Conservation (phyloP, 2,329 filamentous ascomycete species). For the Ophiostoma quercus region DNA sequence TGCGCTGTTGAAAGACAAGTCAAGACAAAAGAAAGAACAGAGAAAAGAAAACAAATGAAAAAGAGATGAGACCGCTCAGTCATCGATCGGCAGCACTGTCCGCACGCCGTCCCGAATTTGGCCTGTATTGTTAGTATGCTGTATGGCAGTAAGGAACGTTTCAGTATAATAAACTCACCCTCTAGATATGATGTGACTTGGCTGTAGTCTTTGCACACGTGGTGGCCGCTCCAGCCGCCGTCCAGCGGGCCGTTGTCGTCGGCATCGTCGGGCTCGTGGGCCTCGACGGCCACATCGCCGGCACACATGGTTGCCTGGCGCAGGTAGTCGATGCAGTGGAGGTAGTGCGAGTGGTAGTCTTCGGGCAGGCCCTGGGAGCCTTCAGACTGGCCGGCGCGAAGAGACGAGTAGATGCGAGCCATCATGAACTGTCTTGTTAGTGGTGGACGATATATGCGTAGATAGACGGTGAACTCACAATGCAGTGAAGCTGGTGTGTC, state of each 20-base stretch:
- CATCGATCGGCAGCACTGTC: slow-evolving; percentile 30
- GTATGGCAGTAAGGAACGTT: not conserved
- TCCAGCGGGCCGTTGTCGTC: slow-evolving; percentile 36
- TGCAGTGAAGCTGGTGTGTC: slow-evolving; percentile 41
- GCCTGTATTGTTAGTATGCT: slow-evolving; percentile 19
- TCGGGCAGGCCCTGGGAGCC: slow-evolving; percentile 26
- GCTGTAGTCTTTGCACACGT: slow-evolving; percentile 39
- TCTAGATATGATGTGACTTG: slow-evolving; percentile 38
- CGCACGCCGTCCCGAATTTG: slow-evolving; percentile 30
- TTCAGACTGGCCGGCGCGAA: slow-evolving; percentile 25
- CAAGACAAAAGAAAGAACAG: not conserved
- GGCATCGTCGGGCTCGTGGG: slow-evolving; percentile 37
- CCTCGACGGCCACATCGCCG: slow-evolving; percentile 37
- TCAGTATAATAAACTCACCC: slow-evolving; percentile 24
- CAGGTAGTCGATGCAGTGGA: slow-evolving; percentile 42
- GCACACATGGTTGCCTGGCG: slow-evolving; percentile 40
- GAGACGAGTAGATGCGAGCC: slow-evolving; percentile 33
- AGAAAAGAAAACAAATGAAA: not conserved
- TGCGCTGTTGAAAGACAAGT: not conserved
- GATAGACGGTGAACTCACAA: slow-evolving; percentile 31
- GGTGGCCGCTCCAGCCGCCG: slow-evolving; percentile 41
- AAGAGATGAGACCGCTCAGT: slow-evolving; percentile 19
- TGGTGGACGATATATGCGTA: not conserved
- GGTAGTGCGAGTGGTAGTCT: slow-evolving; percentile 36
- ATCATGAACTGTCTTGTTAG: slow-evolving; percentile 34